Evolutionary conservation across 192 early-diverging fungal species (phyloP).

Genomic region (Linnemannia zychae): DNA sequence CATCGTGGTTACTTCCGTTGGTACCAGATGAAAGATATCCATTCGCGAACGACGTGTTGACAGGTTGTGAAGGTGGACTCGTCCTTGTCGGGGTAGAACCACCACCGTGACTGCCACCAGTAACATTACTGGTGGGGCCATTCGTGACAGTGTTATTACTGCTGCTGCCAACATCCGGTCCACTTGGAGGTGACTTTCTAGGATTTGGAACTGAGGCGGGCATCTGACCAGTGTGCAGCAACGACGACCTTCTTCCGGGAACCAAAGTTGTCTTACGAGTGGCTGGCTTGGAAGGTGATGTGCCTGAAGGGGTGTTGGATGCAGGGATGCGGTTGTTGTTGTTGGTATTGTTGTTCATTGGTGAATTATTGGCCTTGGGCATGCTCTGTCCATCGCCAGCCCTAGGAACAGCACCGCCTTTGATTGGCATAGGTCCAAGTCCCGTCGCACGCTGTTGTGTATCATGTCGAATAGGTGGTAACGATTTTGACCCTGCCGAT

Average conservation of each 20-base stretch:
- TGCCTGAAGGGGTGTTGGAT: not conserved
- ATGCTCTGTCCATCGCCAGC: not conserved
- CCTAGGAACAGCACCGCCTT: not conserved
- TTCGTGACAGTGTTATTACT: conserved; percentile 1
- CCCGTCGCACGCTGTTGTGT: not conserved
- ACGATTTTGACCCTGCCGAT: not conserved
- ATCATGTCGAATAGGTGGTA: not conserved
- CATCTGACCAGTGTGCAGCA: conserved; percentile 19
- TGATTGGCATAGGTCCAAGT: not conserved
- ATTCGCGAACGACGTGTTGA: not conserved
- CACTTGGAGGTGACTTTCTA: not conserved
- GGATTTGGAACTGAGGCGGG: not conserved
- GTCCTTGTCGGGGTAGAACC: not conserved
- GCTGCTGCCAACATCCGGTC: not conserved
- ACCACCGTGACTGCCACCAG: not conserved
- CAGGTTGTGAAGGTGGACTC: not conserved
- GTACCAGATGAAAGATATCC: not conserved
- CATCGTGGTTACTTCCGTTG: not conserved
- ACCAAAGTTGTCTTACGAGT: conserved; percentile 14
- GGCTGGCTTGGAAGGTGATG: not conserved
- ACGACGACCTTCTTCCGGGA: conserved; percentile 25
- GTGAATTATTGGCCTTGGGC: not conserved
- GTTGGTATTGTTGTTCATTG: not conserved
- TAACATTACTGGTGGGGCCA: not conserved
- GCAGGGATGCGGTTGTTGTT: not conserved